Conservation (phyloP, 352 stramenopile genomes). For the Phytophthora megakarya region DNA sequence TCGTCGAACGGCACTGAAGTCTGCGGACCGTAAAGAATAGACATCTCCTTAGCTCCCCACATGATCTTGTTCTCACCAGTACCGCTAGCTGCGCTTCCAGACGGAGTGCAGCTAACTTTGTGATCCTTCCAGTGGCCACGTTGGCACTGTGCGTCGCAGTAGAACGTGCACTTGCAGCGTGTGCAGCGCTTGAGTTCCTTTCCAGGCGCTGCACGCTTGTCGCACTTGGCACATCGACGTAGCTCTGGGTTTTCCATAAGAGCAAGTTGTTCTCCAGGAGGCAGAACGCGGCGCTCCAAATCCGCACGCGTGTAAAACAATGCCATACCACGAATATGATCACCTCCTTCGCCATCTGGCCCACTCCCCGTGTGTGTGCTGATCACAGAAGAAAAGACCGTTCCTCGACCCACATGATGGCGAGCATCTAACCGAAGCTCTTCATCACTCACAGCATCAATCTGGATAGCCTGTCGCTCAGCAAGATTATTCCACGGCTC, state of each 20-base stretch:
- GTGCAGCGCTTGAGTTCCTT: conserved; percentile 82
- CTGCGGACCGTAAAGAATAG: conserved; percentile 68
- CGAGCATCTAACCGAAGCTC: conserved; percentile 69
- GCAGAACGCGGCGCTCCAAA: conserved; percentile 75
- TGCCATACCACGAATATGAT: conserved; percentile 75
- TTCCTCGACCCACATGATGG: conserved; percentile 57
- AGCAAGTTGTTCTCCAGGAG: conserved; percentile 64
- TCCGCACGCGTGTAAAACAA: conserved; percentile 82
- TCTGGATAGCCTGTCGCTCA: conserved; percentile 81
- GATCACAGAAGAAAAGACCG: conserved; percentile 80
- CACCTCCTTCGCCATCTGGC: conserved; percentile 36
- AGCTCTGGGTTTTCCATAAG: conserved; percentile 74
- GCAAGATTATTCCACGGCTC: conserved; percentile 73
- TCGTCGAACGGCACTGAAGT: conserved; percentile 85
- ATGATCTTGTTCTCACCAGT: conserved; percentile 55
- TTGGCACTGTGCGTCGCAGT: conserved; percentile 78
- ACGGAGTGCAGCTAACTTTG: conserved; percentile 76
- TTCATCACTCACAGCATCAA: conserved; percentile 65
- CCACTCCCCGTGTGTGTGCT: conserved; percentile 46
- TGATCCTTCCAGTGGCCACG: conserved; percentile 84
- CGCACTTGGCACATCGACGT: conserved; percentile 74
- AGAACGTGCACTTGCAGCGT: conserved; percentile 85
- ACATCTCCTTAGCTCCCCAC: conserved; percentile 86
- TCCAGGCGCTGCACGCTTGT: conserved; percentile 67
- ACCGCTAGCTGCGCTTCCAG: conserved; percentile 30